These are phyloP conservation scores for Diplocarpon rosae DNA, from an alignment of 2,329 filamentous ascomycete genomes.

Conservation along the genomic window DNA sequence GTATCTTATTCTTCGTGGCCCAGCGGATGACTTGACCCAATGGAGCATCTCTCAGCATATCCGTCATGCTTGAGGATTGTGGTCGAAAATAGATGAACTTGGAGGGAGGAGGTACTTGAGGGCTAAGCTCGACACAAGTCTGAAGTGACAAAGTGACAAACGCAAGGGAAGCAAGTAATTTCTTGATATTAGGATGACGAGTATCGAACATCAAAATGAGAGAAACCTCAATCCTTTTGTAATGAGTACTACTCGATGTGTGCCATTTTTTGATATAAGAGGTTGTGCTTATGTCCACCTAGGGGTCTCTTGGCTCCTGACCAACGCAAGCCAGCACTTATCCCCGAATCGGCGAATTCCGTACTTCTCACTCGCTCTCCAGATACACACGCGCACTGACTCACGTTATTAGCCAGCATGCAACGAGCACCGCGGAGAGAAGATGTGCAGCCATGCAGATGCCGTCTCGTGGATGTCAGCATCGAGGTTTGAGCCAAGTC, in stretches of 20 bases:
- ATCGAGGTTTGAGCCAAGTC: conserved; percentile 1
- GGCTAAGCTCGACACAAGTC: not conserved
- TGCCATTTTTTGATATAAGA: not conserved
- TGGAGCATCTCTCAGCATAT: conserved; percentile 42
- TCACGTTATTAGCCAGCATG: not conserved
- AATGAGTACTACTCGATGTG: not conserved
- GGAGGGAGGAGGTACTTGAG: not conserved
- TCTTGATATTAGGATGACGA: not conserved
- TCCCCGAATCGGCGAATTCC: conserved; percentile 6
- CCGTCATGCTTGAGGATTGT: conserved; percentile 8
- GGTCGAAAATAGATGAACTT: not conserved
- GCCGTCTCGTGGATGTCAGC: conserved; percentile 6
- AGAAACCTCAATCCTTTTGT: not conserved
- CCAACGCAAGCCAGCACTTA: conserved; percentile 10
- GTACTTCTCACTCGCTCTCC: conserved; percentile 1
- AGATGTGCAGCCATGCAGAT: not conserved
- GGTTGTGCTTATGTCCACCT: not conserved
- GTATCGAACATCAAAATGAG: not conserved
- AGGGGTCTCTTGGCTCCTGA: conserved; percentile 5
- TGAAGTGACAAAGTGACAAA: not conserved
- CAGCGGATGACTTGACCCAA: conserved; percentile 48
- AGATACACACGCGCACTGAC: not conserved
- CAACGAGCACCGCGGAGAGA: not conserved
- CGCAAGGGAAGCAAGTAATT: not conserved
- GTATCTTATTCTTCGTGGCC: conserved; percentile 38